Evolutionary conservation across 2,329 filamentous ascomycete species (phyloP).

Genomic region (Paracoccidioides brasiliensis): DNA sequence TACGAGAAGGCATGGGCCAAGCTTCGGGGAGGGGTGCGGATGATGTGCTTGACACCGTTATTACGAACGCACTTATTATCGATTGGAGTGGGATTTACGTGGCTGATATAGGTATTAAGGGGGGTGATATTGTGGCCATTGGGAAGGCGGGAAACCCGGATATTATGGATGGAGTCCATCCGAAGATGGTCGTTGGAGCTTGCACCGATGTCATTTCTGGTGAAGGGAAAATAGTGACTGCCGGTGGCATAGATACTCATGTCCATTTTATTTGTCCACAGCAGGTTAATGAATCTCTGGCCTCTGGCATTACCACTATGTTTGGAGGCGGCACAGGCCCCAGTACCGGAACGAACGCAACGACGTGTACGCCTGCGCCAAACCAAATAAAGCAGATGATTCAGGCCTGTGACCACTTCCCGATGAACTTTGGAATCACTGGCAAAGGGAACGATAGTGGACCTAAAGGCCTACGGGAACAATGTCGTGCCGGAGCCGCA

Average conservation of each 20-base stretch:
- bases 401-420: conserved; percentile 67
- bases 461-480: conserved; percentile 58
- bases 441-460: conserved; percentile 85
- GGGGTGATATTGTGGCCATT: conserved; percentile 74
- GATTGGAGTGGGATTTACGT: conserved; percentile 93
- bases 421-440: conserved; percentile 80
- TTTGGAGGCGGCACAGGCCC: conserved; percentile 85
- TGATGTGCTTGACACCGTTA: conserved; percentile 67
- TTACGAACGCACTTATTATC: conserved; percentile 79
- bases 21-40: conserved; percentile 61
- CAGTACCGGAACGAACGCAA: conserved; percentile 82
- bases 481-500: conserved; percentile 69
- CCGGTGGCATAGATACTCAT: conserved; percentile 78
- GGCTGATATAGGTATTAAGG: conserved; percentile 86
- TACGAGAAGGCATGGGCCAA: conserved; percentile 93
- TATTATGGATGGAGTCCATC: conserved; percentile 77
- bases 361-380: conserved; percentile 80
- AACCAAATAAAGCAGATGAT: conserved; percentile 81
- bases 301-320: conserved; percentile 80
- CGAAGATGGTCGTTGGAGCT: conserved; percentile 67
- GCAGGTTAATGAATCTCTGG: conserved; percentile 69
- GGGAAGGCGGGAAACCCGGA: conserved; percentile 97
- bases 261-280: conserved; percentile 95
- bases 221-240: conserved; percentile 81
- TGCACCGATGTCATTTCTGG: conserved; percentile 87